These are phyloP conservation scores for Spiraea crenata DNA, from an alignment of 331 rosid genomes.

Conservation along the genomic window DNA sequence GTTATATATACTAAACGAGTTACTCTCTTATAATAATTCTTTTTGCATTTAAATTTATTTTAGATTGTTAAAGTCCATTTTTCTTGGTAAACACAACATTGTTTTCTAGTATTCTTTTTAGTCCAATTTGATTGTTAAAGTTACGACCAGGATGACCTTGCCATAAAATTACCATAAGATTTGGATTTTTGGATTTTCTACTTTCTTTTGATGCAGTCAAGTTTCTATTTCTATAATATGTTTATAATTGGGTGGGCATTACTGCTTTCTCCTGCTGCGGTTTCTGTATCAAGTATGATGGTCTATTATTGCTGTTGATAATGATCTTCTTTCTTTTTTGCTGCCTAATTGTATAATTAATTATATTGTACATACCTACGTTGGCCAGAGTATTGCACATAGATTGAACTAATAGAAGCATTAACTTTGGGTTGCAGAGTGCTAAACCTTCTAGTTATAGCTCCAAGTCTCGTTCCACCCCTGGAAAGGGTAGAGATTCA, in stretches of 20 bases:
- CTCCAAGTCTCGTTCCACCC: slow-evolving; percentile 52
- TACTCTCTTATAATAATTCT: slow-evolving; percentile 6
- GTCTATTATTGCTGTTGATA: neutral
- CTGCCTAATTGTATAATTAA: no score
- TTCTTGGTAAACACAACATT: no score
- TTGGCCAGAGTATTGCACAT: neutral
- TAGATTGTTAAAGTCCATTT: neutral
- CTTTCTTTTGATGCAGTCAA: neutral
- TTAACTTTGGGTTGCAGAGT: slow-evolving; percentile 36
- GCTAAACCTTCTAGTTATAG: slow-evolving; percentile 59
- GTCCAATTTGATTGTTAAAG: no score
- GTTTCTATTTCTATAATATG: neutral
- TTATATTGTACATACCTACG: no score
- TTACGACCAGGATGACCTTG: no score
- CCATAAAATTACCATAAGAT: neutral
- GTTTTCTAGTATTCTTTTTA: no score
- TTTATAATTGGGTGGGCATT: neutral
- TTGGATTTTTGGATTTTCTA: neutral
- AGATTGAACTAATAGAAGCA: slow-evolving; percentile 8
- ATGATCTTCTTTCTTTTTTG: neutral
- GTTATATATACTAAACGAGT: slow-evolving; percentile 28
- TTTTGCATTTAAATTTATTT: slow-evolving; percentile 3
- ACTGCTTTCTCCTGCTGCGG: neutral
- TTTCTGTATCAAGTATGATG: neutral
- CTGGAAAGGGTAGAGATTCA: slow-evolving; percentile 51